Evolutionary conservation across 129 eudicot species (phyloP).

Genomic region (Artemisia argyi): DNA sequence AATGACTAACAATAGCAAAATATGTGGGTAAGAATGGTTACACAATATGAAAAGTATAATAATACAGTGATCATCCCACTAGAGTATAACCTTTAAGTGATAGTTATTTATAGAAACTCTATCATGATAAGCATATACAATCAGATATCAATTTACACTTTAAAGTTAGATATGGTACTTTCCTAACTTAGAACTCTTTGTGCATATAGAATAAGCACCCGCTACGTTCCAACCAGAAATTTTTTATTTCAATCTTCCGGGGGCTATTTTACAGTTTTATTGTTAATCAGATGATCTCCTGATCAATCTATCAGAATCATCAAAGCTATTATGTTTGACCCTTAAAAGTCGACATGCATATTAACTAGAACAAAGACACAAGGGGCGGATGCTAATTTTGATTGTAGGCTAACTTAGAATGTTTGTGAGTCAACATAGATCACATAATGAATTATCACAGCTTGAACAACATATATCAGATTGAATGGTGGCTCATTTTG

Average conservation of each 20-base stretch:
- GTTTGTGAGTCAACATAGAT: slow-evolving; percentile 13
- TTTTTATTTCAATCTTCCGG: not conserved
- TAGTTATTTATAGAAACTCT: slow-evolving; percentile 18
- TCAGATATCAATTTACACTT: slow-evolving; percentile 1
- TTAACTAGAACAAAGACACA: not conserved
- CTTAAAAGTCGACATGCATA: not conserved
- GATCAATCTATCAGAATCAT: not conserved
- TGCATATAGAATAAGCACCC: not conserved
- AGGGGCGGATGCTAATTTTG: slow-evolving; percentile 6
- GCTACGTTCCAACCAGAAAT: not conserved
- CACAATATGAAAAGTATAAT: not conserved
- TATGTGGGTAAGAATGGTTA: slow-evolving; percentile 33
- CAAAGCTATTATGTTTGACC: not conserved
- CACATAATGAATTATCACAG: slow-evolving; percentile 14
- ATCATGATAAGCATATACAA: slow-evolving; percentile 8
- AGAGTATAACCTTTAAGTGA: slow-evolving; percentile 20
- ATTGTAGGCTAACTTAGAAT: slow-evolving; percentile 16
- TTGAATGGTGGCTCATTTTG: slow-evolving; percentile 18
- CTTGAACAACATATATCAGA: slow-evolving; percentile 22
- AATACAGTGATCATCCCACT: slow-evolving; percentile 22
- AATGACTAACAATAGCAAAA: slow-evolving; percentile 12
- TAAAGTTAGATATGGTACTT: slow-evolving; percentile 1
- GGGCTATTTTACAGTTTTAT: not conserved
- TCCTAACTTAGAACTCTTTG: not conserved
- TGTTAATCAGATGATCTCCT: not conserved